phyloP scores from a whole-genome alignment of 805 yeast genomes.

The Teunomyces aglyptinius region DNA sequence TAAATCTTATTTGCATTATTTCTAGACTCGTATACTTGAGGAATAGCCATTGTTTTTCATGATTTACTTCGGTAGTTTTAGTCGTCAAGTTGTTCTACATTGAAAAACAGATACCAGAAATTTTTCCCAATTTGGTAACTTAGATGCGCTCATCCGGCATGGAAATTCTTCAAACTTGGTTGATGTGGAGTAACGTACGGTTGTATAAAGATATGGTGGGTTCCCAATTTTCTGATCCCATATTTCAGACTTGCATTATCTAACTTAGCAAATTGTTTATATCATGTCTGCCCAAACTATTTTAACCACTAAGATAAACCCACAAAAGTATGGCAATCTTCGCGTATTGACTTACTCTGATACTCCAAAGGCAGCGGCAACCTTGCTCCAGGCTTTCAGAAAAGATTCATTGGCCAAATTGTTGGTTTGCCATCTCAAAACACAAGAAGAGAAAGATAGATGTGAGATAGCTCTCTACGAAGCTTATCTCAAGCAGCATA shows the following conservation, averaged over 20 bases:
- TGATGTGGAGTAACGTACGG: not conserved
- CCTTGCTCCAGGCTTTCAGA: constrained; percentile 35
- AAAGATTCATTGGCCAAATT: constrained; percentile 34
- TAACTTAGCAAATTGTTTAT: not conserved
- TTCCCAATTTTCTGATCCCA: no score
- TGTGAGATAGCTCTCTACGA: constrained; percentile 46
- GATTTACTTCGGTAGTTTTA: not conserved
- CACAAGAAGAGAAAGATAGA: constrained; percentile 13
- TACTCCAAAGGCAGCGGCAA: constrained; percentile 34
- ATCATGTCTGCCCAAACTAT: constrained; percentile 3
- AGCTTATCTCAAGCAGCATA: constrained; percentile 50
- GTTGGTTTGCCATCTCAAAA: constrained; percentile 25
- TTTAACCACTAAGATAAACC: not conserved
- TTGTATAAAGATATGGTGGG: not conserved
- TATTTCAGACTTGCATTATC: no score
- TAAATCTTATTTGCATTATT: no score
- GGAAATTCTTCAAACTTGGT: not conserved
- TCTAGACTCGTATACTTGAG: no score
- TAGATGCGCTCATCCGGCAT: not conserved
- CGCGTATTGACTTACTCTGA: constrained; percentile 16
- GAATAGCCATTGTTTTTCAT: no score
- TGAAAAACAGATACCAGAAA: not conserved
- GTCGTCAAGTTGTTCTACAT: not conserved
- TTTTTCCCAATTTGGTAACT: not conserved
- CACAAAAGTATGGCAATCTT: constrained; percentile 7